These are phyloP conservation scores for Cordia subcordata DNA, from an alignment of 257 asterid genomes.

Conservation along the genomic window DNA sequence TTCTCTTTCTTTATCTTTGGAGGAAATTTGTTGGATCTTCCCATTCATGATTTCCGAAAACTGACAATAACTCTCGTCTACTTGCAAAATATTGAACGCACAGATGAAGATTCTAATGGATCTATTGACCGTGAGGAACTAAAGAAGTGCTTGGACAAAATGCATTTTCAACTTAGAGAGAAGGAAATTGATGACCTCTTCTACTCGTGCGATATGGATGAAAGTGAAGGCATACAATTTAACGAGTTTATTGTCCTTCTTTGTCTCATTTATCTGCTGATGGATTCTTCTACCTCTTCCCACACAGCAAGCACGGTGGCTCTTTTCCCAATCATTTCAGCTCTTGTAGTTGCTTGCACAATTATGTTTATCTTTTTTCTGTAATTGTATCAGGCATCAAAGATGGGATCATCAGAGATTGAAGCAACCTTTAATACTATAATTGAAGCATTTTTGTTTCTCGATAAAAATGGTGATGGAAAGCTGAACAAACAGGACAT, in stretches of 20 bases:
- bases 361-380: conserved; percentile 3
- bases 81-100: neutral
- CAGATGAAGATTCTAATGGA: conserved; percentile 47
- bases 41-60: neutral
- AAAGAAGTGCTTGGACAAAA: conserved; percentile 32
- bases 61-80: neutral
- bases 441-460: conserved; percentile 43
- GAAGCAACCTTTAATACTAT: conserved; percentile 35
- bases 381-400: conserved; percentile 28
- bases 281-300: conserved; percentile 23
- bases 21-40: neutral
- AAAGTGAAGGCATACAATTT: conserved; percentile 40
- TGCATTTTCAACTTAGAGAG: conserved; percentile 29
- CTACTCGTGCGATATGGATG: conserved; percentile 39
- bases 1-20: neutral
- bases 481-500: conserved; percentile 42
- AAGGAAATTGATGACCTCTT: conserved; percentile 43
- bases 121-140: conserved; percentile 39
- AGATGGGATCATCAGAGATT: conserved; percentile 25
- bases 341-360: neutral
- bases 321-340: neutral
- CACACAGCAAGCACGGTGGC: conserved; percentile 15
- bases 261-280: conserved; percentile 37
- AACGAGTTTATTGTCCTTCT: conserved; percentile 50
- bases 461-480: conserved; percentile 47